Evolutionary conservation across 257 asterid genomes (phyloP).

Genomic region (Fraxinus americana): DNA sequence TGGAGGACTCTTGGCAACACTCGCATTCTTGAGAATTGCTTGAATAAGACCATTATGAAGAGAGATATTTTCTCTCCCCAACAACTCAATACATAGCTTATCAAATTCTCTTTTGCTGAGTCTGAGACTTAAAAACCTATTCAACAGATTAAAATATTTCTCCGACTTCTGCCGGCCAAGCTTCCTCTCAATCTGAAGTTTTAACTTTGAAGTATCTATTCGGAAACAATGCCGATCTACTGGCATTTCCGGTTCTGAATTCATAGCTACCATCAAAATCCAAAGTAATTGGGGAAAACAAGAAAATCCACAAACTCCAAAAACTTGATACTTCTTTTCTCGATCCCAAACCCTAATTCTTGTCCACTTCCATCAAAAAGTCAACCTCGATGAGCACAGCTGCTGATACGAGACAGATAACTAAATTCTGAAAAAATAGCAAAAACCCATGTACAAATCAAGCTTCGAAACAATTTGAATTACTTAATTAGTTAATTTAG

Average conservation of each 20-base stretch:
- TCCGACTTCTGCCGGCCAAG: conserved; percentile 55
- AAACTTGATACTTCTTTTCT: conserved; percentile 20
- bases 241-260: conserved; percentile 48
- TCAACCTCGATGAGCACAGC: conserved; percentile 33
- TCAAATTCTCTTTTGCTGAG: conserved; percentile 59
- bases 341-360: conserved; percentile 37
- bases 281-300: conserved; percentile 24
- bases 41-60: conserved; percentile 64
- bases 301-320: conserved; percentile 17
- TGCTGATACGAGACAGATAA: conserved; percentile 17
- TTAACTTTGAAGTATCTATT: conserved; percentile 52
- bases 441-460: conserved; percentile 29
- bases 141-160: conserved; percentile 51
- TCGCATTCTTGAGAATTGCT: conserved; percentile 58
- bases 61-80: conserved; percentile 60
- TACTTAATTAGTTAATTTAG: conserved; percentile 26
- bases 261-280: conserved; percentile 28
- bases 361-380: conserved; percentile 23
- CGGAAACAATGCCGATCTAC: conserved; percentile 56
- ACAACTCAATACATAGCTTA: conserved; percentile 49
- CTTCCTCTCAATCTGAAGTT: conserved; percentile 51
- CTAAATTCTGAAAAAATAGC: conserved; percentile 39
- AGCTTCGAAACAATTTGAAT: conserved; percentile 23
- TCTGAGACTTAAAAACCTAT: conserved; percentile 45
- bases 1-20: conserved; percentile 50